These are phyloP conservation scores for Leccinum ochraceum DNA, from an alignment of 768 basidiomycete genomes.

Conservation along the genomic window DNA sequence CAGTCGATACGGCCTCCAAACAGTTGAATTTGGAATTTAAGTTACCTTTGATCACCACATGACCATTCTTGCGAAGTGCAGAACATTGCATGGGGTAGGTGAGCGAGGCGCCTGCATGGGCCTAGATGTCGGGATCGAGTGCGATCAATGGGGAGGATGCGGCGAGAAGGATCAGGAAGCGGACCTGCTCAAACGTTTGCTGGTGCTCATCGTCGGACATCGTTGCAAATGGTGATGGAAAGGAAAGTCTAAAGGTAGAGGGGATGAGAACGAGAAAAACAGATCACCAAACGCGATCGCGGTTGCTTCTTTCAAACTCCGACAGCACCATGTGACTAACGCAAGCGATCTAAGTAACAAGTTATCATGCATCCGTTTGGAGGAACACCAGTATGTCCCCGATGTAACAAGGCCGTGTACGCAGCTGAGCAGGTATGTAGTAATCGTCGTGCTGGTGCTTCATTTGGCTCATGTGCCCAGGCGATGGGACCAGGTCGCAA, in stretches of 20 bases:
- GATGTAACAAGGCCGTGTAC: slow-evolving; percentile 70
- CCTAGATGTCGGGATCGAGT: slow-evolving; percentile 41
- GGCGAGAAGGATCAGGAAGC: slow-evolving; percentile 21
- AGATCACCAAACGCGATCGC: slow-evolving; percentile 26
- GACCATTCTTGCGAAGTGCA: slow-evolving; percentile 88
- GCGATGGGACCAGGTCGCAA: slow-evolving; percentile 87
- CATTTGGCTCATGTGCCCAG: slow-evolving; percentile 36
- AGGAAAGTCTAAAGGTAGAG: slow-evolving; percentile 22
- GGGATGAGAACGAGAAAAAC: slow-evolving; percentile 25
- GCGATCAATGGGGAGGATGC: slow-evolving; percentile 15
- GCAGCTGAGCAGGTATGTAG: slow-evolving; percentile 78
- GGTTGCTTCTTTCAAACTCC: slow-evolving; percentile 43
- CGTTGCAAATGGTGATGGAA: slow-evolving; percentile 33
- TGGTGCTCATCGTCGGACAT: slow-evolving; percentile 96
- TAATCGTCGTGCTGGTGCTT: background rate
- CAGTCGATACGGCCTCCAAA: slow-evolving; percentile 2
- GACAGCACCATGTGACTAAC: slow-evolving; percentile 14
- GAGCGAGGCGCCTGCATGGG: slow-evolving; percentile 70
- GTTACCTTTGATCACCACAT: slow-evolving; percentile 92
- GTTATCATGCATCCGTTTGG: slow-evolving; percentile 51
- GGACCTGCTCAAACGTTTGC: slow-evolving; percentile 81
- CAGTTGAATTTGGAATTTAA: too few relatives aligned
- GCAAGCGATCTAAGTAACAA: too few relatives aligned
- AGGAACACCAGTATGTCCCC: slow-evolving; percentile 67
- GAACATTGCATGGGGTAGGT: slow-evolving; percentile 95